Conservation (phyloP, 73 alveolate species). For the Uronychia setigera region DNA sequence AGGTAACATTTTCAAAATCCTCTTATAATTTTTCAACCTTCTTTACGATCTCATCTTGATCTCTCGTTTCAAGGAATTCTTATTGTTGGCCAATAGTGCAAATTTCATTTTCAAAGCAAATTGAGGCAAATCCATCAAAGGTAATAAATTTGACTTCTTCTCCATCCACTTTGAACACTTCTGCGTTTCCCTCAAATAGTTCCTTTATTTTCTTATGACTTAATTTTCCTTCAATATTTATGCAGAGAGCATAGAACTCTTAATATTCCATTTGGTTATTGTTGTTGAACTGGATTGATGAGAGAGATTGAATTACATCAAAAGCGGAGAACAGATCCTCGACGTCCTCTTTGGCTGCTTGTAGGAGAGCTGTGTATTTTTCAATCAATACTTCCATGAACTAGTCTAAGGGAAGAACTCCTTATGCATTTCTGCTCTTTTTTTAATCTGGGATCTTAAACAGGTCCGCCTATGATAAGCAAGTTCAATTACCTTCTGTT, state of each 20-base stretch:
- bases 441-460: background rate
- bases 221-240: background rate
- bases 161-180: background rate
- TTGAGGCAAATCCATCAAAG: background rate
- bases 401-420: background rate
- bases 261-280: background rate
- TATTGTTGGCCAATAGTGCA: background rate
- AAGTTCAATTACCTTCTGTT: background rate
- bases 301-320: background rate
- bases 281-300: background rate
- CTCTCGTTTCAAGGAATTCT: background rate
- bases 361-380: background rate
- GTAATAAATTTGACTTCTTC: background rate
- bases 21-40: background rate
- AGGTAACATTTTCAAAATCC: background rate
- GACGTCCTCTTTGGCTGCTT: background rate
- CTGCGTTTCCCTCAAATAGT: background rate
- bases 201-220: background rate
- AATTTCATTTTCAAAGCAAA: background rate
- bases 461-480: background rate
- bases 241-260: background rate
- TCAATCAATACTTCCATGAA: background rate
- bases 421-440: background rate
- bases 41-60: background rate
- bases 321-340: background rate